Evolutionary conservation across 106 monocot genomes (phyloP).

Genomic region (Phalaenopsis aphrodite): DNA sequence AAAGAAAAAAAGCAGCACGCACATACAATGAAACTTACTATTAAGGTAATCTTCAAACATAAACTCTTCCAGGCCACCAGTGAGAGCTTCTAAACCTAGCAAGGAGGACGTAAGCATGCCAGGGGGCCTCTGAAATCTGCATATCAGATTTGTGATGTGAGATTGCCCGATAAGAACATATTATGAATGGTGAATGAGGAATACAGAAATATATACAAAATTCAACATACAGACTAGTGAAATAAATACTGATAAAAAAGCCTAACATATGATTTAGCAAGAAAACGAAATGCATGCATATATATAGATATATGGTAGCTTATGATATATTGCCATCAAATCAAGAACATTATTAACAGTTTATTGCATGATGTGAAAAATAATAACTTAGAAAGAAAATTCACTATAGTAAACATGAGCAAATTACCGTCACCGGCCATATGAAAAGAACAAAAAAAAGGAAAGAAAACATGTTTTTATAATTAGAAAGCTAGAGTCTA

Average conservation of each 20-base stretch:
- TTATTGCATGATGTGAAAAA: background rate
- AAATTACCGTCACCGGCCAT: background rate
- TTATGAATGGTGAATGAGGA: background rate
- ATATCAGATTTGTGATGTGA: background rate
- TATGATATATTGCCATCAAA: background rate
- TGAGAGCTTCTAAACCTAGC: conserved; percentile 70
- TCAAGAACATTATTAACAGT: background rate
- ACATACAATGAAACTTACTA: conserved; percentile 19
- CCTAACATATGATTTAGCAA: background rate
- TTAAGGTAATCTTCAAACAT: conserved; percentile 82
- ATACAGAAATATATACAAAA: background rate
- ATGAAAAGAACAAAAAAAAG: background rate
- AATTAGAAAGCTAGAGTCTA: background rate
- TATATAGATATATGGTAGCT: background rate
- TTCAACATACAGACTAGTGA: background rate
- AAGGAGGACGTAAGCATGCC: conserved; percentile 65
- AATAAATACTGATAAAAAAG: background rate
- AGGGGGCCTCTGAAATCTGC: conserved; percentile 80
- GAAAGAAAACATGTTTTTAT: background rate
- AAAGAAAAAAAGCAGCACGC: background rate
- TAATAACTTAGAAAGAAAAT: background rate
- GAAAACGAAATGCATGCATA: background rate
- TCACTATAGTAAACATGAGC: background rate
- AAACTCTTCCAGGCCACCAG: conserved; percentile 71
- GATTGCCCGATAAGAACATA: background rate